Conservation (phyloP, 2,329 filamentous ascomycete species). For the Aspergillus persii region DNA sequence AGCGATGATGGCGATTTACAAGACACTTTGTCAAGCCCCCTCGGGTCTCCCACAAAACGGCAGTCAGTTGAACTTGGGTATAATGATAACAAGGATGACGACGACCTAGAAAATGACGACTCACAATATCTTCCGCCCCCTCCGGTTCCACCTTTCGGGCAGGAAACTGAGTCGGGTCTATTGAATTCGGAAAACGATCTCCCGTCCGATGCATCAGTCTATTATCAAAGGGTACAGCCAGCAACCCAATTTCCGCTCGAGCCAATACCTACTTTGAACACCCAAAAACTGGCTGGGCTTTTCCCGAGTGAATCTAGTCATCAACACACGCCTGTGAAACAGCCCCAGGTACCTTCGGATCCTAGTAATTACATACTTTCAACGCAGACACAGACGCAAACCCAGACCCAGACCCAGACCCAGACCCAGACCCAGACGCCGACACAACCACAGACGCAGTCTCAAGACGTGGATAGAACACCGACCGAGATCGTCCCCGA, state of each 20-base stretch:
- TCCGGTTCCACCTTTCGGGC: slow-evolving; percentile 19
- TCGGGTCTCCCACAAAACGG: slow-evolving; percentile 8
- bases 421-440: slow-evolving; percentile 3
- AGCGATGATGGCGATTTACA: slow-evolving; percentile 32
- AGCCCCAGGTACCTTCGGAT: neutral
- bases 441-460: slow-evolving; percentile 16
- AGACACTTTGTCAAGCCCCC: slow-evolving; percentile 17
- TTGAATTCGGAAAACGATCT: slow-evolving; percentile 26
- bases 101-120: slow-evolving; percentile 20
- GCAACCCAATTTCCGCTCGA: slow-evolving; percentile 39
- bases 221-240: slow-evolving; percentile 34
- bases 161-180: slow-evolving; percentile 24
- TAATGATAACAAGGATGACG: slow-evolving; percentile 5
- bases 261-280: slow-evolving; percentile 35
- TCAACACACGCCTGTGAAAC: slow-evolving; percentile 7
- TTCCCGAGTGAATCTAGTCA: slow-evolving; percentile 32
- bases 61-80: neutral
- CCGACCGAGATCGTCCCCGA: slow-evolving; percentile 38
- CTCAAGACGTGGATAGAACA: slow-evolving; percentile 19
- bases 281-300: slow-evolving; percentile 38
- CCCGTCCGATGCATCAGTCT: slow-evolving; percentile 38
- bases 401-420: slow-evolving; percentile 5
- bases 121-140: slow-evolving; percentile 36
- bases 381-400: neutral
- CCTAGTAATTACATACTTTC: slow-evolving; percentile 2